Evolutionary conservation across 2,329 filamentous ascomycete genomes (phyloP), one percentile per base, ranked within the genome.

Genomic region (Penicillium sp.): DNA sequence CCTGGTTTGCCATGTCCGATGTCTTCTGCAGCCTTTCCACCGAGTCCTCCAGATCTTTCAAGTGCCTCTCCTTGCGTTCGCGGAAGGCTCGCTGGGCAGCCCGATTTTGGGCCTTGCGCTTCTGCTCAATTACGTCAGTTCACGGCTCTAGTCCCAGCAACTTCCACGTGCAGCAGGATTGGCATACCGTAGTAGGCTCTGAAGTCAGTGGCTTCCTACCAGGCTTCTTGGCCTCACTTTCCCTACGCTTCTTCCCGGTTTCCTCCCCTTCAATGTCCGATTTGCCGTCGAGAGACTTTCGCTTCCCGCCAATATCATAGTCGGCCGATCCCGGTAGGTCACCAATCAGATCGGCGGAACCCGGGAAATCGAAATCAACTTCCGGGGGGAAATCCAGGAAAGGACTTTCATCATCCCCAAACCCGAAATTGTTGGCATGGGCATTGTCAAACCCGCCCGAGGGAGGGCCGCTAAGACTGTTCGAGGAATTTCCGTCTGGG

Each of bases 131-230:
- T 17, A 17, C 1, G 53, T 69, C 60, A 68, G 61, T 50, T 49
- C 43, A 31, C 41, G 37, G 34, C 19, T 22, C 35, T 32, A 39
- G 7, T 24, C 26, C 29, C 12, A 31, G 33, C 34, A 26, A 43
- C 31, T 31, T 40, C 15, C 41, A 19, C 35, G 19, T 38, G 28
- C n/a, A 45, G 10, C 32, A 29, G 21, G 41, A 38, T 31, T 21
- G 38, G 39, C 90, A 75, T 83, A 97, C 91, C 59, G 90, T 93
- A 60, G 87, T 97, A 22, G 93, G 93, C 70, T 97, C 93, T 21
- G 88, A 94, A 42, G 88, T 97, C 62, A 97, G 77, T 19, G 91
- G 93, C 76, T 98, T 98, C 56, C 93, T 82, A 44, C 93, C 93
- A 4, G 93, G 91, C 73, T 97, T 98, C 81, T 97, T 97, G 22